Evolutionary conservation across 1,284 basidiomycete species (phyloP), one percentile per base, ranked within the genome.

Genomic region (Ustanciosporium gigantosporum): DNA sequence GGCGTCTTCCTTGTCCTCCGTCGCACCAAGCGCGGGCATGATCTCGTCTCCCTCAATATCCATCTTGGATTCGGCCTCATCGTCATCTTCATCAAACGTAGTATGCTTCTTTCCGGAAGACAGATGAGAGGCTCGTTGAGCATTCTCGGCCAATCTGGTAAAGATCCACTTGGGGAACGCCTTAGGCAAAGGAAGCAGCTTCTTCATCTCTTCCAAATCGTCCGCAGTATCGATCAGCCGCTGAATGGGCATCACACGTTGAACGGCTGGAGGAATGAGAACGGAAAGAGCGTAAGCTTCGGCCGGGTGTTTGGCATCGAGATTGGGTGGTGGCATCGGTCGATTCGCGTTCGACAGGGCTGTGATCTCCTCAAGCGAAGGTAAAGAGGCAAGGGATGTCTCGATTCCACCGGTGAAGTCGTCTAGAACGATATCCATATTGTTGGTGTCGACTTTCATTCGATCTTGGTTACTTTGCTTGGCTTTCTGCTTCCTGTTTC

Each of bases 391-490:
- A 1, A 70, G 49, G 25, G 58, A 60, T 21, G 62, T 55, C 25
- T 66, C 65, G 36, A 76, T 77, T 8, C 65, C 64, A 3, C 61
- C 49, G 15, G 72, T 66, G 13, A 74, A 69, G 20, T 72, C 59
- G 49, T 67, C 64, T 7, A 75, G 57, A 21, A 74, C 67, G 19
- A 50, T 51, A 22, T 64, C 61, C 75, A 76, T 76, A 43, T 70
- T 68, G 36, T 56, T 62, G 8, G 70, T 71, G 49, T 76, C 68
- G 29, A 77, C 75, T 56, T 75, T 74, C 74, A 77, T 76, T 25
- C 70, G 56, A 42, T 77, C 75, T 42, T 72, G 61, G 39, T 73
- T 73, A 9, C 68, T 43, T 5, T 67, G 68, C 14, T 70, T 65
- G 36, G 59, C 53, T 55, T 76, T 77, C 48, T 68, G 65, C 65